A percentile compares a stretch with the other conserved stretches of the same genome.
phyloP scores from a whole-genome alignment of 352 stramenopile genomes.

The Phytophthora litchii region DNA sequence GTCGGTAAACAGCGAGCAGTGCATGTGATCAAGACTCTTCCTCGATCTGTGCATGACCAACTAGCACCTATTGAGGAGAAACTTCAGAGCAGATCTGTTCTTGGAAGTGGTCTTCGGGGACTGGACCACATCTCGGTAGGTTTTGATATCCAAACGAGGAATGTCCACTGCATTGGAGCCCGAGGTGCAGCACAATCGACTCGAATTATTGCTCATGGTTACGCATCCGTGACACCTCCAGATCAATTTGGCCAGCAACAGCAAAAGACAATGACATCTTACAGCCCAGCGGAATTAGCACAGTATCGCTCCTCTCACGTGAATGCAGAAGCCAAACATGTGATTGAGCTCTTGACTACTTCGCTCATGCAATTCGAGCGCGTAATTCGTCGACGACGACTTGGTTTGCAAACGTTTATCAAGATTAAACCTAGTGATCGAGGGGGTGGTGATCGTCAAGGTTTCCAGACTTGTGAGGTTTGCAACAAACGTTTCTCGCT shows the following conservation, averaged over 20 bases:
- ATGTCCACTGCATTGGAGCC: conserved; percentile 33
- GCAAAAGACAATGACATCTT: conserved; percentile 21
- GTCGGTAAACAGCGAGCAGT: conserved; percentile 48
- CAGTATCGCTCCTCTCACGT: conserved; percentile 49
- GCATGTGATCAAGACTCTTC: conserved; percentile 66
- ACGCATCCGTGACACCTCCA: conserved; percentile 51
- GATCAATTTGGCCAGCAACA: conserved; percentile 43
- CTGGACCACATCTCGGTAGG: conserved; percentile 64
- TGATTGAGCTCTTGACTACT: conserved; percentile 60
- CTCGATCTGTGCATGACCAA: conserved; percentile 64
- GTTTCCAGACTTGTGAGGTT: conserved; percentile 39
- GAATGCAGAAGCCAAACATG: conserved; percentile 66
- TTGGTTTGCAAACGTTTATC: conserved; percentile 72
- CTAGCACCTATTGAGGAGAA: conserved; percentile 54
- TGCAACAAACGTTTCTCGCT: conserved; percentile 56
- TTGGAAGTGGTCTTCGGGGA: conserved; percentile 40
- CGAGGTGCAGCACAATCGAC: conserved; percentile 38
- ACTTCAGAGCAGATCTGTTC: conserved; percentile 40
- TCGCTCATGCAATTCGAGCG: conserved; percentile 67
- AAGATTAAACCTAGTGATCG: conserved; percentile 31
- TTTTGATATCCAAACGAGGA: conserved; percentile 59
- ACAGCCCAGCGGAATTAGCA: conserved; percentile 38
- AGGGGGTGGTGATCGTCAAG: conserved; percentile 12
- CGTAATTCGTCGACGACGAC: conserved; percentile 68
- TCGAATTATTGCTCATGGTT: conserved; percentile 60